Conservation (phyloP, 805 yeast species). For the Ogataea allantospora region DNA sequence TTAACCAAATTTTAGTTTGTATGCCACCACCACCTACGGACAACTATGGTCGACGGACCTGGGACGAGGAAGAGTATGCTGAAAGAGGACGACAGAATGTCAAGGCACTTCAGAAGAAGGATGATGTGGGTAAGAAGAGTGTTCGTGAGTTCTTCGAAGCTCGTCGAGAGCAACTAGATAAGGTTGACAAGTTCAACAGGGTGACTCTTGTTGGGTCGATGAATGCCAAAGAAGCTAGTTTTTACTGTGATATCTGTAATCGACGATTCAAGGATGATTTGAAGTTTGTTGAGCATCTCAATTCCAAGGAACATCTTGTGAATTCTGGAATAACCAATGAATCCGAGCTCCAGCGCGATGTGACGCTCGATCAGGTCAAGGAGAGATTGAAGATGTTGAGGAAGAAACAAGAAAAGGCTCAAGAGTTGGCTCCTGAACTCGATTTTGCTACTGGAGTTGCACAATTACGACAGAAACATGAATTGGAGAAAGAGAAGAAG, state of each 20-base stretch:
- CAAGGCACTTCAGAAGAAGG: slow-evolving; percentile 14
- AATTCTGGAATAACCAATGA: slow-evolving; percentile 36
- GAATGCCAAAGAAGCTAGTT: slow-evolving; percentile 63
- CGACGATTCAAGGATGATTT: slow-evolving; percentile 79
- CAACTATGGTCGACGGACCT: slow-evolving; percentile 58
- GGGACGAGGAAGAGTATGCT: slow-evolving; percentile 57
- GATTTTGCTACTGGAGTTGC: slow-evolving; percentile 42
- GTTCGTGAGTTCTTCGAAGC: slow-evolving; percentile 23
- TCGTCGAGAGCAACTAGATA: slow-evolving; percentile 23
- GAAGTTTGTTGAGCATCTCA: slow-evolving; percentile 80
- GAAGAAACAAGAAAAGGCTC: slow-evolving; percentile 26
- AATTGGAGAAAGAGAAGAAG: slow-evolving; percentile 33
- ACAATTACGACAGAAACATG: slow-evolving; percentile 39
- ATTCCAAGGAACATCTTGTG: slow-evolving; percentile 63
- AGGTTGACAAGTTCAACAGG: slow-evolving; percentile 26
- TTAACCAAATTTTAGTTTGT: neutral
- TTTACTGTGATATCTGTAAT: slow-evolving; percentile 78
- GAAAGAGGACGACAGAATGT: slow-evolving; percentile 1
- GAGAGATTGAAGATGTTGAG: slow-evolving; percentile 38
- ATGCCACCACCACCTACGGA: slow-evolving; percentile 8
- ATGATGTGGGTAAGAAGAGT: slow-evolving; percentile 11
- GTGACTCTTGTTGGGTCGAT: slow-evolving; percentile 27
- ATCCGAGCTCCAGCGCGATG: slow-evolving; percentile 31
- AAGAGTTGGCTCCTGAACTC: slow-evolving; percentile 20
- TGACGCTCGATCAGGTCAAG: slow-evolving; percentile 50